phyloP scores from a whole-genome alignment of 2,329 filamentous ascomycete species.

The Orbilia javanica region DNA sequence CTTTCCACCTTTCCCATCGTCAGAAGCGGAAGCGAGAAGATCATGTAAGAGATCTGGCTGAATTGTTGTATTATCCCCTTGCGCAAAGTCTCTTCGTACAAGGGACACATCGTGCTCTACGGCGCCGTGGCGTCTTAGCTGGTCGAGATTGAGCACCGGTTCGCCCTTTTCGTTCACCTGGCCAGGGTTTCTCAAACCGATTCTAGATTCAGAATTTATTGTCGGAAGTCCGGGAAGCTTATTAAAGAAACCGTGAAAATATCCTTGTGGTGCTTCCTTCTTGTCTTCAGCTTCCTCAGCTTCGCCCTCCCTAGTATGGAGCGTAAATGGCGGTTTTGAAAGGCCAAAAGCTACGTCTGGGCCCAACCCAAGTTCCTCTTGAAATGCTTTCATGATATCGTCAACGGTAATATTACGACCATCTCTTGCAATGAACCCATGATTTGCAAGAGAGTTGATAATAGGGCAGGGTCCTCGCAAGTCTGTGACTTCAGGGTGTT shows the following conservation, averaged over 20 bases:
- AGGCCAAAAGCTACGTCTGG: conserved; percentile 34
- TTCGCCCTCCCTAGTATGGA: conserved; percentile 22
- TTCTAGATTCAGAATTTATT: conserved; percentile 19
- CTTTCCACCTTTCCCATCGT: conserved; percentile 56
- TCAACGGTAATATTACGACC: conserved; percentile 44
- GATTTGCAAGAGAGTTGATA: conserved; percentile 51
- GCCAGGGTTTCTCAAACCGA: conserved; percentile 42
- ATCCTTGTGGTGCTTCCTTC: conserved; percentile 19
- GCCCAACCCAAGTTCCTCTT: conserved; percentile 44
- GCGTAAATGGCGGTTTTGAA: conserved; percentile 34
- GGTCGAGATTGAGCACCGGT: conserved; percentile 62
- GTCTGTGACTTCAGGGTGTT: conserved; percentile 45
- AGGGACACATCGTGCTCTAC: conserved; percentile 65
- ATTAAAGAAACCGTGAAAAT: conserved; percentile 40
- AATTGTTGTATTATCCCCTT: conserved; percentile 62
- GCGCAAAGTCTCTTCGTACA: conserved; percentile 60
- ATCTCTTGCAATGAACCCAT: conserved; percentile 49
- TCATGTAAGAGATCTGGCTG: conserved; percentile 61
- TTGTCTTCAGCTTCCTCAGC: background rate
- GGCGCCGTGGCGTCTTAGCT: conserved; percentile 63
- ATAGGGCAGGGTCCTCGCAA: conserved; percentile 48
- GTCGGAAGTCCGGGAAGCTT: conserved; percentile 41
- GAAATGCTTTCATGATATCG: conserved; percentile 31
- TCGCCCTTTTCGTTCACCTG: conserved; percentile 58
- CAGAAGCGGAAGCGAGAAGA: conserved; percentile 58